Percentiles rank a stretch among this genome's conserved stretches.
Conservation (phyloP, 352 stramenopile genomes). For the Phytophthora pistaciae region DNA sequence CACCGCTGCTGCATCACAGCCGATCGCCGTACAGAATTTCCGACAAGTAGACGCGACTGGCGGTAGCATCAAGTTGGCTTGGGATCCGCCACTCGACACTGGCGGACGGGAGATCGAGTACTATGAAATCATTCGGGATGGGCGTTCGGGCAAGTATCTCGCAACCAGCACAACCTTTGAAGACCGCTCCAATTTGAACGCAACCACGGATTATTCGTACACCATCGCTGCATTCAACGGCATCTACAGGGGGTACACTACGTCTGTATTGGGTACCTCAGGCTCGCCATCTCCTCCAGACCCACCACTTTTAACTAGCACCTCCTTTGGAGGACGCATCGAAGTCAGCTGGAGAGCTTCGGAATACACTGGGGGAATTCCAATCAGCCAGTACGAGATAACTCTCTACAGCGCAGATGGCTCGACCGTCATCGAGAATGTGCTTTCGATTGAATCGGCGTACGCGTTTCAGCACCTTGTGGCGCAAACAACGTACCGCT, state of each 20-base stretch:
- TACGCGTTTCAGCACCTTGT: conserved; percentile 28
- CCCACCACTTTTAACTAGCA: conserved; percentile 27
- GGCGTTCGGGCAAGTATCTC: conserved; percentile 13
- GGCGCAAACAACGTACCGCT: conserved; percentile 35
- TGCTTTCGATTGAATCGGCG: conserved; percentile 1
- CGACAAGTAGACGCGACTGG: conserved; percentile 17
- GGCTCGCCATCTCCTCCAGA: conserved; percentile 36
- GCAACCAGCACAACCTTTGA: conserved; percentile 32
- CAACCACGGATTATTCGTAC: conserved; percentile 48
- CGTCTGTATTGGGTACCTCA: conserved; percentile 20
- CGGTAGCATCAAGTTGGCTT: conserved; percentile 47
- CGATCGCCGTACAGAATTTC: conserved; percentile 32
- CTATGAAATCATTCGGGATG: conserved; percentile 52
- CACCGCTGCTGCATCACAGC: conserved; percentile 31
- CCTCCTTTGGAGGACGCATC: conserved; percentile 52
- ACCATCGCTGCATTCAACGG: conserved; percentile 58
- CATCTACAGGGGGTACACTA: conserved; percentile 23
- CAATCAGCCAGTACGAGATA: conserved; percentile 40
- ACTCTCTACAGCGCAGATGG: conserved; percentile 9
- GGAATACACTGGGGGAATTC: conserved; percentile 53
- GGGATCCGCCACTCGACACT: conserved; percentile 52
- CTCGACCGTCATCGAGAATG: conserved; percentile 5
- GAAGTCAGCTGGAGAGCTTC: conserved; percentile 48
- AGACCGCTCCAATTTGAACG: conserved; percentile 42
- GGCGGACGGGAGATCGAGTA: conserved; percentile 49